Conservation (phyloP, 2,329 filamentous ascomycete species). For the Nemania bipapillata region DNA sequence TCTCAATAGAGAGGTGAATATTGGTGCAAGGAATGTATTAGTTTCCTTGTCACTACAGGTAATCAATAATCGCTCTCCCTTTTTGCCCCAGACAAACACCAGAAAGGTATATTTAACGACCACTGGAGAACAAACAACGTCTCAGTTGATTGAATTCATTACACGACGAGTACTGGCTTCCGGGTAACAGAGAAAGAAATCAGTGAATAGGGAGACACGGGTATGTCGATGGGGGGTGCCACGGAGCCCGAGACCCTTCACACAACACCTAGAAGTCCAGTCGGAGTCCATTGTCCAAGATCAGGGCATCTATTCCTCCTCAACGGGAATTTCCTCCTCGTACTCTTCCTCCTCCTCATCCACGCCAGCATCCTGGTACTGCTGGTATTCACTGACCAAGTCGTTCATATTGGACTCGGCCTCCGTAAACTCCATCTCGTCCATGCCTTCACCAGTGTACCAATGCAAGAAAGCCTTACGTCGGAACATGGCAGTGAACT, state of each 20-base stretch:
- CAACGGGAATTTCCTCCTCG: conserved; percentile 81
- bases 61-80: conserved; percentile 46
- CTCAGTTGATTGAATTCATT: conserved; percentile 45
- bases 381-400: conserved; percentile 98
- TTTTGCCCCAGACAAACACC: conserved; percentile 45
- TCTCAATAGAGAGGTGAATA: neutral
- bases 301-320: conserved; percentile 59
- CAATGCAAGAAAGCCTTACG: conserved; percentile 99
- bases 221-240: conserved; percentile 34
- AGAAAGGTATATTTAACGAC: conserved; percentile 52
- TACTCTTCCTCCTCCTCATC: conserved; percentile 98
- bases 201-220: conserved; percentile 43
- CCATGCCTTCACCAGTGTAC: conserved; percentile 99
- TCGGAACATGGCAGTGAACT: conserved; percentile 99
- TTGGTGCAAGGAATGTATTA: conserved; percentile 51
- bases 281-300: conserved; percentile 37
- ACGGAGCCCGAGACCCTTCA: conserved; percentile 36
- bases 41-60: conserved; percentile 51
- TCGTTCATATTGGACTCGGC: conserved; percentile 99
- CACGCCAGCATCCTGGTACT: conserved; percentile 99
- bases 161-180: conserved; percentile 46
- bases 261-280: conserved; percentile 33
- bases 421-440: conserved; percentile 99
- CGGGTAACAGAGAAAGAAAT: conserved; percentile 43
- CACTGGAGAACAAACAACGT: conserved; percentile 44